A percentile compares a stretch with the other conserved stretches of the same genome.
These are phyloP conservation scores for Chrysanthemum seticuspe DNA, from an alignment of 129 eudicot genomes.

Conservation along the genomic window DNA sequence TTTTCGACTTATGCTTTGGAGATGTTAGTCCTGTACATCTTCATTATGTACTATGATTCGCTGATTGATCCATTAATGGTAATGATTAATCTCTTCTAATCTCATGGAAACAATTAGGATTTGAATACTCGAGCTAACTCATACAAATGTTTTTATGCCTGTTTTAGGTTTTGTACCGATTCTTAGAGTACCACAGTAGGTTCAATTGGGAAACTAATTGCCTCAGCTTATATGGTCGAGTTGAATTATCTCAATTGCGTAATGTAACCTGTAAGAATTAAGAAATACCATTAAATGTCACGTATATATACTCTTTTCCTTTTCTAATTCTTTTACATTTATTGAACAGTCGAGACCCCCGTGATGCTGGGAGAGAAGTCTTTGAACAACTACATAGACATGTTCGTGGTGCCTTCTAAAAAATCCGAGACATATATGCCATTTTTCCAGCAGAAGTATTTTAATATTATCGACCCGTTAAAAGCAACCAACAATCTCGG, in stretches of 20 bases:
- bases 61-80: slow-evolving; percentile 70
- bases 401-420: slow-evolving; percentile 48
- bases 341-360: slow-evolving; percentile 51
- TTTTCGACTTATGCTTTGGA: slow-evolving; percentile 96
- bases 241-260: slow-evolving; percentile 50
- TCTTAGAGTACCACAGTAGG: slow-evolving; percentile 64
- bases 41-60: slow-evolving; percentile 54
- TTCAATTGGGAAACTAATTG: slow-evolving; percentile 79
- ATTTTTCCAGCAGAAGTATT: slow-evolving; percentile 46
- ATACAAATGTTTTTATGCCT: background rate
- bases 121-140: background rate
- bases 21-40: slow-evolving; percentile 61
- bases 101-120: background rate
- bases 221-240: slow-evolving; percentile 68
- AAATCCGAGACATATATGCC: slow-evolving; percentile 25
- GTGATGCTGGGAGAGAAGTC: slow-evolving; percentile 35
- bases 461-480: slow-evolving; percentile 84
- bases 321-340: slow-evolving; percentile 8
- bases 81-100: slow-evolving; percentile 17
- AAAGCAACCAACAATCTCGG: slow-evolving; percentile 86
- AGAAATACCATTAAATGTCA: background rate
- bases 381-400: slow-evolving; percentile 40
- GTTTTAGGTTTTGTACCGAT: slow-evolving; percentile 66
- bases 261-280: slow-evolving; percentile 52
- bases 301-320: background rate